Evolutionary conservation across 768 basidiomycete species (phyloP).

Genomic region (Sutorius australiensis): DNA sequence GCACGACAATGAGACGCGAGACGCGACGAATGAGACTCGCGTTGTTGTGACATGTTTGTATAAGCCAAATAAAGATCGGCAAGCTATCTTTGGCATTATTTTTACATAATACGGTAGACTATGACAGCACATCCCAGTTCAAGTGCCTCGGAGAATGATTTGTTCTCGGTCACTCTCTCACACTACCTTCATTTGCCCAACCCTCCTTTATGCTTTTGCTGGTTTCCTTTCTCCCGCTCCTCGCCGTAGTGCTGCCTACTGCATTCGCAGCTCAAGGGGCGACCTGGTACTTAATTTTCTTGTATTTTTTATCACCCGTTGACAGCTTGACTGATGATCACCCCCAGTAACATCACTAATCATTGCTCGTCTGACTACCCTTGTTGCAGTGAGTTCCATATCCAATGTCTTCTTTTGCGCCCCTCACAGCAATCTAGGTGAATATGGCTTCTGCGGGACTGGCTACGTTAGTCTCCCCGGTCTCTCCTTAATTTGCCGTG

Average conservation of each 20-base stretch:
- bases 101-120: neutral
- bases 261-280: conserved; percentile 22
- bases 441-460: conserved; percentile 53
- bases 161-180: neutral
- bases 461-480: conserved; percentile 31
- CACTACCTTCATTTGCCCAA: conserved; percentile 13
- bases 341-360: conserved; percentile 35
- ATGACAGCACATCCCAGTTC: too few relatives aligned
- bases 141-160: neutral
- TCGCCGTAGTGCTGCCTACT: conserved; percentile 14
- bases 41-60: conserved; percentile 19
- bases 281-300: conserved; percentile 22
- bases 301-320: neutral
- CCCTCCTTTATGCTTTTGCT: conserved; percentile 23
- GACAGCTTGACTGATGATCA: conserved; percentile 2
- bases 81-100: neutral
- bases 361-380: conserved; percentile 37
- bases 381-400: conserved; percentile 39
- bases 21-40: neutral
- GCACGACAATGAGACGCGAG: conserved; percentile 5
- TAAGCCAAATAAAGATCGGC: neutral
- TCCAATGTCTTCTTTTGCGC: neutral
- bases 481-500: neutral
- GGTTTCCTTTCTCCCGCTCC: conserved; percentile 15
- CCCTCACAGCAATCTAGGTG: conserved; percentile 31